Base-by-base conservation (phyloP, 78 protist species). In the Pigoraptor vietnamica region DNA sequence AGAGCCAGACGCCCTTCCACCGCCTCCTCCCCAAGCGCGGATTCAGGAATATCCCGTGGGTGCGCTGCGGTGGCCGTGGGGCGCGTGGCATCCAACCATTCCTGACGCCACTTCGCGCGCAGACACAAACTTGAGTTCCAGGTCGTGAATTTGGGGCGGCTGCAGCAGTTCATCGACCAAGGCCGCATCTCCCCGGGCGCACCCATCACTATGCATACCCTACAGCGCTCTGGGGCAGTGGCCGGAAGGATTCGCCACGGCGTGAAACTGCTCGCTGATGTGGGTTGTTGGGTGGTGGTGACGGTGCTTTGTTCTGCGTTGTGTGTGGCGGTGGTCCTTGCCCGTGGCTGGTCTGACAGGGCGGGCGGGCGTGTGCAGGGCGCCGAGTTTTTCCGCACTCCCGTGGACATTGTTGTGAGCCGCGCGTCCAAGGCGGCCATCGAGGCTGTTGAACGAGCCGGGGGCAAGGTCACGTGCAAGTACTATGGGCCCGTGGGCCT, bases 1-100 rank as follows among this genome's bases (percentile, higher is more conserved):
- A 95, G 91, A 96, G 97, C 88, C 97, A 95, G 94, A 95, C 96
- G 67, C 96, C 95, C 87, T 90, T 95, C n/a, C 89, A 37, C 86
- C 94, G 93, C 83, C 92, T 84, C 32, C 90, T 94, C 92, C 93
- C 95, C 40, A 95, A 95, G 91, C 92, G 90, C 88, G 96, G 96
- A 83, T 95, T 95, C 82, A 90, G 92, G 25, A 95, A 95, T 81
- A 48, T 48, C 14, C 23, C 84, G 84, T 81, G n/a, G 14, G 84
- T 81, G 84, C 24, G 23, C 67, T 48, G 67, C 67, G 19, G 9
- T 48, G 9, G 32, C 32, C 19, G 67, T 19, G 9, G 32, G 67
- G 32, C 67, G 19, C 67, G 19, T 19, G 19, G 9, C 67, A 48
- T 33, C n/a, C 19, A 19, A 2, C 10, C 39, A 24, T 37, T 2